Percentiles rank a stretch among this genome's conserved stretches.
Conservation (phyloP, 192 early-diverging fungal genomes). For the Rhizoclosmatium globosum region DNA sequence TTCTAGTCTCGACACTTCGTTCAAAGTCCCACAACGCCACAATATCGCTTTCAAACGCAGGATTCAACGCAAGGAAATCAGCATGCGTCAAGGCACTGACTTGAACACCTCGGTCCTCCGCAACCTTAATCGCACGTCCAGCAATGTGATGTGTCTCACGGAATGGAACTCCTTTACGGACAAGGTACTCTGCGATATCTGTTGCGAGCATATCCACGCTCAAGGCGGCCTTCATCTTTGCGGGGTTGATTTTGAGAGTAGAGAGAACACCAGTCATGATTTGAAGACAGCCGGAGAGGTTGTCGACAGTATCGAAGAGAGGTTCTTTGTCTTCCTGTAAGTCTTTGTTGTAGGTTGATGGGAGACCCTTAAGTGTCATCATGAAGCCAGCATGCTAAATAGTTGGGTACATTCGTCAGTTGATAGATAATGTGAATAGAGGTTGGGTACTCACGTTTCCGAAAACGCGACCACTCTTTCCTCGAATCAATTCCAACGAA, state of each 20-base stretch:
- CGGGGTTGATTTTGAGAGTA: conserved; percentile 86
- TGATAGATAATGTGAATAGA: not conserved
- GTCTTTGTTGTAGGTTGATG: conserved; percentile 99
- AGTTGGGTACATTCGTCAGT: not conserved
- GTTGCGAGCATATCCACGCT: conserved; percentile 97
- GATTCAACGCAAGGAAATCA: conserved; percentile 88
- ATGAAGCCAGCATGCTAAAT: conserved; percentile 77
- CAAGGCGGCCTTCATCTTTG: conserved; percentile 83
- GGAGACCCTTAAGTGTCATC: conserved; percentile 98
- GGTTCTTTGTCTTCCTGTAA: conserved; percentile 99
- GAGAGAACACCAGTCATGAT: conserved; percentile 91
- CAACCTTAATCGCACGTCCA: conserved; percentile 91
- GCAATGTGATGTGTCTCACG: conserved; percentile 99
- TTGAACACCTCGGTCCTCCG: conserved; percentile 81
- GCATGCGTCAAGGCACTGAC: conserved; percentile 78
- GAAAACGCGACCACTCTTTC: conserved; percentile 96
- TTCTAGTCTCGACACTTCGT: conserved; percentile 86
- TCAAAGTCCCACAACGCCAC: conserved; percentile 89
- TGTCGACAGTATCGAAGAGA: conserved; percentile 95
- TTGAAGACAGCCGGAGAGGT: conserved; percentile 87
- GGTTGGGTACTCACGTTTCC: conserved; percentile 67
- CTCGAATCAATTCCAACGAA: conserved; percentile 92
- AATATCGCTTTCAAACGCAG: conserved; percentile 86
- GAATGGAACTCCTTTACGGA: conserved; percentile 98
- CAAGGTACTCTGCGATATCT: conserved; percentile 97